These are phyloP conservation scores for Lentithecium fluviatile DNA, from an alignment of 495 filamentous ascomycete species.

Conservation along the genomic window DNA sequence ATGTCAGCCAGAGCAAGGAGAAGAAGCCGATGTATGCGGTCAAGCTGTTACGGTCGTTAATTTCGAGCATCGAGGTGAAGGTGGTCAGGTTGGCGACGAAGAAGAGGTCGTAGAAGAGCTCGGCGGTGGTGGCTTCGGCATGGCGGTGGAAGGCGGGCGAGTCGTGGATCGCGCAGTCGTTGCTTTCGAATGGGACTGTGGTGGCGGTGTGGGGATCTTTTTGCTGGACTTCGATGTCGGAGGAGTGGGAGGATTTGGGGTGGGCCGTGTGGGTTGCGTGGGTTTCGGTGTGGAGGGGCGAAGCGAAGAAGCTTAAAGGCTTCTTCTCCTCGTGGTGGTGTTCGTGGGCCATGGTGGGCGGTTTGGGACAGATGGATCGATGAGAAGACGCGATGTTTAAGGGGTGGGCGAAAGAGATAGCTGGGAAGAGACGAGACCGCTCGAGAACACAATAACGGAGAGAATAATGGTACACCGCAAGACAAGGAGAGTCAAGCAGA, in stretches of 20 bases:
- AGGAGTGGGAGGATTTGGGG: neutral
- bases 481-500: no score
- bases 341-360: slow-evolving; percentile 18
- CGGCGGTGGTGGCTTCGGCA: slow-evolving; percentile 38
- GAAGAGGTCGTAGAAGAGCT: slow-evolving; percentile 42
- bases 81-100: slow-evolving; percentile 41
- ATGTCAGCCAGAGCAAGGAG: slow-evolving; percentile 68
- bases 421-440: no score
- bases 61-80: slow-evolving; percentile 37
- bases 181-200: slow-evolving; percentile 22
- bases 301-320: slow-evolving; percentile 20
- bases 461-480: no score
- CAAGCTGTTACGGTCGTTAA: slow-evolving; percentile 42
- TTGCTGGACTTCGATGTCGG: slow-evolving; percentile 1
- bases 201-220: slow-evolving; percentile 10
- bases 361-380: neutral
- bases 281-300: neutral
- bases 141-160: slow-evolving; percentile 36
- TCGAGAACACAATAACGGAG: no score
- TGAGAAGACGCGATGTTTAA: no score
- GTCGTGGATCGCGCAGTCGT: slow-evolving; percentile 31
- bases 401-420: neutral
- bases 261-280: neutral
- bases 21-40: slow-evolving; percentile 63
- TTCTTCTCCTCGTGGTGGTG: slow-evolving; percentile 20